A percentile compares a stretch with the other conserved stretches of the same genome.
phyloP scores from a whole-genome alignment of 2,329 filamentous ascomycete genomes.

The Aureobasidium namibiae region DNA sequence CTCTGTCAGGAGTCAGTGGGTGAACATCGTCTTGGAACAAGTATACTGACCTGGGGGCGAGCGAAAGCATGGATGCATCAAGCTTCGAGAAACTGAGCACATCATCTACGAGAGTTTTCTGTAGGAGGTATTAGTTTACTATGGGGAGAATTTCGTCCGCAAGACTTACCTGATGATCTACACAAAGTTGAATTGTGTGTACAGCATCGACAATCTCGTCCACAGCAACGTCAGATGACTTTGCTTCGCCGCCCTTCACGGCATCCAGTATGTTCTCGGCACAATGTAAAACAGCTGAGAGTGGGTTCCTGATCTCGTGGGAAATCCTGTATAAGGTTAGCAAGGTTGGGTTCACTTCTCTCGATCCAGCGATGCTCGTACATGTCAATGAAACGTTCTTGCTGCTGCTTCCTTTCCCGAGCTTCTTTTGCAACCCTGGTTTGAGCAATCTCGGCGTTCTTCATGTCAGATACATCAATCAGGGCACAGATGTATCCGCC shows the following conservation, averaged over 20 bases:
- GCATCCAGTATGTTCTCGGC: constrained; percentile 34
- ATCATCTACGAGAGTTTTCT: constrained; percentile 33
- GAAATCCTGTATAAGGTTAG: constrained; percentile 22
- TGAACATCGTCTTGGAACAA: neutral
- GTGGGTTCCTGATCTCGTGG: constrained; percentile 30
- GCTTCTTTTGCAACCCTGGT: constrained; percentile 36
- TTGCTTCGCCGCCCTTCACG: constrained; percentile 14
- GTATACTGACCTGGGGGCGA: constrained; percentile 18
- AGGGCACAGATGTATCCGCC: constrained; percentile 40
- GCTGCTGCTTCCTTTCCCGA: constrained; percentile 36
- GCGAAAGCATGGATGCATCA: constrained; percentile 24
- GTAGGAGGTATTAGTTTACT: neutral
- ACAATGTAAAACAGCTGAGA: constrained; percentile 33
- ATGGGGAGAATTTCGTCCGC: too few relatives aligned
- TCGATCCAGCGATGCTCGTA: too few relatives aligned
- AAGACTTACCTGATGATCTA: constrained; percentile 29
- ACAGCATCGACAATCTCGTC: constrained; percentile 21
- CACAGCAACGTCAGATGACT: constrained; percentile 16
- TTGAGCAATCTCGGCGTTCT: constrained; percentile 34
- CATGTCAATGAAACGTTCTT: constrained; percentile 40
- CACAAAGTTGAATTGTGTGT: constrained; percentile 34
- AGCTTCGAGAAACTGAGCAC: constrained; percentile 29
- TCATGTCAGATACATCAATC: constrained; percentile 39
- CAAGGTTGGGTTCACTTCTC: too few relatives aligned
- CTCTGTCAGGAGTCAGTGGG: neutral